phyloP scores from a whole-genome alignment of 2,329 filamentous ascomycete species.

The Balansia obtecta region DNA sequence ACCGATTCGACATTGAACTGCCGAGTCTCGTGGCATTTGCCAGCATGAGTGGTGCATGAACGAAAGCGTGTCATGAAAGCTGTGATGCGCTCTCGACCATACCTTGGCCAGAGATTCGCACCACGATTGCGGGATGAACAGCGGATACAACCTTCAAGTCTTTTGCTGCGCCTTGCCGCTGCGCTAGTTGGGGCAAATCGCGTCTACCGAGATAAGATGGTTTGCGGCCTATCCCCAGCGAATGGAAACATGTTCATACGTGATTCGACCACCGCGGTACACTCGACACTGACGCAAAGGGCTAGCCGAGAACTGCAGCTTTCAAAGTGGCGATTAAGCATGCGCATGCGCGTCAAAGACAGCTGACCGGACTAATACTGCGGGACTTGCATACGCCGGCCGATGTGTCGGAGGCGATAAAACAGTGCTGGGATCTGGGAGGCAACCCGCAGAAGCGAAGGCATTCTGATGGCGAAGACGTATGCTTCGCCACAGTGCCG shows the following conservation, averaged over 20 bases:
- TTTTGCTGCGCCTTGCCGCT: background rate
- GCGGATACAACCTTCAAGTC: background rate
- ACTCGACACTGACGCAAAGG: background rate
- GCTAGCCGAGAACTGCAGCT: constrained; percentile 10
- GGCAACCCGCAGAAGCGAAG: constrained; percentile 8
- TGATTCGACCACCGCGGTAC: background rate
- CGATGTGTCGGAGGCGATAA: constrained; percentile 9
- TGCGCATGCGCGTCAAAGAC: constrained; percentile 5
- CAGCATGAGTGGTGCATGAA: too few species aligned
- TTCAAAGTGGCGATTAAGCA: background rate
- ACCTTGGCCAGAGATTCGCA: background rate
- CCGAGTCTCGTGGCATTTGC: too few species aligned
- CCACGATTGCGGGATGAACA: background rate
- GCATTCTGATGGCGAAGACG: background rate
- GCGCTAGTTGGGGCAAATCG: too few species aligned
- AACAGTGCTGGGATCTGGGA: constrained; percentile 7
- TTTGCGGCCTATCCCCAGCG: too few species aligned
- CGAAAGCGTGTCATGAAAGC: too few species aligned
- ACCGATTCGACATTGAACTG: too few species aligned
- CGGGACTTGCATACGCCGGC: constrained; percentile 9
- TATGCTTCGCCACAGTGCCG: constrained; percentile 27
- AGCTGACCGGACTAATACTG: constrained; percentile 3
- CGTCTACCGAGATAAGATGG: background rate
- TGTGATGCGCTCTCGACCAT: background rate
- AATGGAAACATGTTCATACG: background rate